These are phyloP conservation scores for Backusella morwellensis DNA, from an alignment of 192 early-diverging fungal species.

Conservation along the genomic window DNA sequence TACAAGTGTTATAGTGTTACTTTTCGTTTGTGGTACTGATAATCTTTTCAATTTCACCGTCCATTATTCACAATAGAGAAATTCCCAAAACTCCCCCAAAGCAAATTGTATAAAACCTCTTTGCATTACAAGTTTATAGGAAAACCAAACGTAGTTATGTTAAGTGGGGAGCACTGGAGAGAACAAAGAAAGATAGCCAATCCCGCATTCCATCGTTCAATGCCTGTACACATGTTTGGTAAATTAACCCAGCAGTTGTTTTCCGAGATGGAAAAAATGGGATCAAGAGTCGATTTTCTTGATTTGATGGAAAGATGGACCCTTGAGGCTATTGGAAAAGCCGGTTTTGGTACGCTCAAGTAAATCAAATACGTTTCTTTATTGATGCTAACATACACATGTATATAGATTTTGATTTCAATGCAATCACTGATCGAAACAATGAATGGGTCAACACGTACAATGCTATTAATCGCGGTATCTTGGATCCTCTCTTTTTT, in stretches of 20 bases:
- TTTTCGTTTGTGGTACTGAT: background rate
- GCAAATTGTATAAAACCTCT: background rate
- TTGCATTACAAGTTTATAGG: background rate
- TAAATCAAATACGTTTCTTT: background rate
- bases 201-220: constrained; percentile 30
- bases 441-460: background rate
- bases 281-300: background rate
- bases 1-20: background rate
- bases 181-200: constrained; percentile 15
- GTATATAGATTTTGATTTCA: background rate
- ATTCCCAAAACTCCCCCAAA: background rate
- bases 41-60: background rate
- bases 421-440: background rate
- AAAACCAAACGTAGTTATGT: background rate
- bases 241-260: constrained; percentile 18
- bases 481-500: background rate
- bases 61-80: background rate
- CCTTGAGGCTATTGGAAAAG: background rate
- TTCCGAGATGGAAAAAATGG: background rate
- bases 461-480: background rate
- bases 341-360: background rate
- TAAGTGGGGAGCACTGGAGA: background rate
- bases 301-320: background rate
- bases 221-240: constrained; percentile 27
- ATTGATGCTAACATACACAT: background rate